Conservation (phyloP, 129 eudicot species). For the Pulicaria dysenterica region DNA sequence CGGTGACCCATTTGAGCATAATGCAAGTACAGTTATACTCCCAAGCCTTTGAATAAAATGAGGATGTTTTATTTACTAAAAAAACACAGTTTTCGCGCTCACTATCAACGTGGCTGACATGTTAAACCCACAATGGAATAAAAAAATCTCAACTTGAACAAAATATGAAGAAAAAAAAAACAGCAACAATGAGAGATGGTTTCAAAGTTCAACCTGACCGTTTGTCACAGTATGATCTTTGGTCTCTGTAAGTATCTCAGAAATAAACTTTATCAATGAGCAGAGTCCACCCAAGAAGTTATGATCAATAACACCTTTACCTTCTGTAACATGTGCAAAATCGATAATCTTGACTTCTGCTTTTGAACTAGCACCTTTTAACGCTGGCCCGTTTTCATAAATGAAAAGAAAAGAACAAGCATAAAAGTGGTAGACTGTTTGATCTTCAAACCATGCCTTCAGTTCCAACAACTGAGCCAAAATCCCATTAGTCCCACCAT, state of each 20-base stretch:
- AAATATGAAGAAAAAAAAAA: constrained; percentile 21
- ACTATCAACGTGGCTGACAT: too few relatives aligned
- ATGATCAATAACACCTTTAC: constrained; percentile 79
- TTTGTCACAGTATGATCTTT: constrained; percentile 24
- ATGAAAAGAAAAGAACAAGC: constrained; percentile 78
- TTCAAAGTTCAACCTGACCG: constrained; percentile 24
- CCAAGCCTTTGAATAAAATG: too few relatives aligned
- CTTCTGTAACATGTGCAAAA: constrained; percentile 82
- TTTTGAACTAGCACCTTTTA: constrained; percentile 42
- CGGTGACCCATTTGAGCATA: too few relatives aligned
- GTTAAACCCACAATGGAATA: too few relatives aligned
- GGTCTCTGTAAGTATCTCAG: constrained; percentile 46
- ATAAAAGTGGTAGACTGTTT: constrained; percentile 72
- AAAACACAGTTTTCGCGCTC: too few relatives aligned
- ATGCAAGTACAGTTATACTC: too few relatives aligned
- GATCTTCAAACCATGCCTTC: constrained; percentile 90
- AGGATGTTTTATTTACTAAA: too few relatives aligned
- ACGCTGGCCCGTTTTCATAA: constrained; percentile 50
- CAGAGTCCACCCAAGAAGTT: constrained; percentile 95
- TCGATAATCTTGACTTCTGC: constrained; percentile 74
- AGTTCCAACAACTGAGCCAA: constrained; percentile 74
- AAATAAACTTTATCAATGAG: constrained; percentile 80
- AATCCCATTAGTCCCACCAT: constrained; percentile 75
- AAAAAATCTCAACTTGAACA: neutral
- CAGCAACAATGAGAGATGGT: constrained; percentile 2